phyloP scores from a whole-genome alignment of 2,329 filamentous ascomycete genomes.

The Aspergillus pseudotamarii region DNA sequence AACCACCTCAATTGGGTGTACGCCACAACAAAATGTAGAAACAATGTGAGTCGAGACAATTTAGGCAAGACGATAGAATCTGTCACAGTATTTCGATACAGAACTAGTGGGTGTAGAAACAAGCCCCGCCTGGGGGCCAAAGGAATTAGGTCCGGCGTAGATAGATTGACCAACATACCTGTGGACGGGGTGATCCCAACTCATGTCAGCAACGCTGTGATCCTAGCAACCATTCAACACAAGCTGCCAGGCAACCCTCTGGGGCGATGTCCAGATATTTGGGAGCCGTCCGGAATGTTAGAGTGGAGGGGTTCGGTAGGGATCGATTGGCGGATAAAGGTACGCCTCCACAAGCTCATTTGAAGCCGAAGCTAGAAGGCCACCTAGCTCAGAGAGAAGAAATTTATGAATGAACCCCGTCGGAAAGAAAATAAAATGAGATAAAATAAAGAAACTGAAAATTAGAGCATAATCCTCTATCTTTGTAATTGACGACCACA shows the following conservation, averaged over 20 bases:
- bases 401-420: neutral
- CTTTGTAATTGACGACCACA: neutral
- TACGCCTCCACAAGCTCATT: conserved; percentile 29
- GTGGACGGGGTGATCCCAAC: conserved; percentile 50
- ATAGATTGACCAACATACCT: conserved; percentile 38
- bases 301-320: conserved; percentile 24
- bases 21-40: neutral
- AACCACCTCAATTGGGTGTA: neutral
- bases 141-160: conserved; percentile 10
- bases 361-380: conserved; percentile 19
- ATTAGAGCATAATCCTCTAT: conserved; percentile 14
- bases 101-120: conserved; percentile 6
- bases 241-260: conserved; percentile 39
- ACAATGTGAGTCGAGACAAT: neutral
- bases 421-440: neutral
- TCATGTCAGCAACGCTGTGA: conserved; percentile 46
- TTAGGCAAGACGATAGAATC: neutral
- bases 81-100: conserved; percentile 1
- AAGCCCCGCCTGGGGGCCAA: conserved; percentile 14
- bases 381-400: neutral
- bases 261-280: conserved; percentile 24
- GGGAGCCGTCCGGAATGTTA: conserved; percentile 33
- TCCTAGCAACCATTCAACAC: conserved; percentile 43
- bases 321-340: conserved; percentile 26
- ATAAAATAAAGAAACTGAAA: neutral